Conservation (phyloP, 441 rosid species). For the Syzygium malaccense region DNA sequence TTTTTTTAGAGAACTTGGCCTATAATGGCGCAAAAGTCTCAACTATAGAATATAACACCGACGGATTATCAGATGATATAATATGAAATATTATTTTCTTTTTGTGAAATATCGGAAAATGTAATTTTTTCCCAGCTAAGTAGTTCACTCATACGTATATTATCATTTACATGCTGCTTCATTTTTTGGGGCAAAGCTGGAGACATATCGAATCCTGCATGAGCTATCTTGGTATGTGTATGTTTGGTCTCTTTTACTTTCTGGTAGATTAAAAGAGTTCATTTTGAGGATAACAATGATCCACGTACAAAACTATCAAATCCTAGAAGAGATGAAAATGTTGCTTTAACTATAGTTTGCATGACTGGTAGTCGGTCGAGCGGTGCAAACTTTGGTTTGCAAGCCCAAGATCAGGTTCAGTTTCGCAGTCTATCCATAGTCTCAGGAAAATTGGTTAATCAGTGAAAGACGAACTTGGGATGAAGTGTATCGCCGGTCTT, state of each 20-base stretch:
- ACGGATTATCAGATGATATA: background rate
- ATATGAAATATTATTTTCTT: background rate
- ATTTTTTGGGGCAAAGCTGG: background rate
- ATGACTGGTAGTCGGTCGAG: background rate
- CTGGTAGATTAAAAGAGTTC: background rate
- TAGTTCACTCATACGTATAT: background rate
- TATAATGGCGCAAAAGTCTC: background rate
- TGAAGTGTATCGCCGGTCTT: background rate
- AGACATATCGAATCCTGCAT: background rate
- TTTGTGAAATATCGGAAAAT: background rate
- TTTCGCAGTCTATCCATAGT: background rate
- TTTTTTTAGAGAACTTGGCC: background rate
- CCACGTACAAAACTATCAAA: background rate
- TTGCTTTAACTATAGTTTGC: background rate
- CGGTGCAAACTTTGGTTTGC: background rate
- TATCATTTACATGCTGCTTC: background rate
- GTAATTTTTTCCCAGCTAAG: background rate
- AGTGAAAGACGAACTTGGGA: background rate
- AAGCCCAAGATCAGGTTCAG: background rate
- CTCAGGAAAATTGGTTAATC: background rate
- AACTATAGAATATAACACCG: background rate
- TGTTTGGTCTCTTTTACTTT: background rate
- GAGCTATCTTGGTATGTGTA: background rate
- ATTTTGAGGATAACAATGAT: background rate
- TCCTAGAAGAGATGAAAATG: background rate